Base-by-base conservation (phyloP, 768 basidiomycete genomes). In the Tubosaeta sp. region DNA sequence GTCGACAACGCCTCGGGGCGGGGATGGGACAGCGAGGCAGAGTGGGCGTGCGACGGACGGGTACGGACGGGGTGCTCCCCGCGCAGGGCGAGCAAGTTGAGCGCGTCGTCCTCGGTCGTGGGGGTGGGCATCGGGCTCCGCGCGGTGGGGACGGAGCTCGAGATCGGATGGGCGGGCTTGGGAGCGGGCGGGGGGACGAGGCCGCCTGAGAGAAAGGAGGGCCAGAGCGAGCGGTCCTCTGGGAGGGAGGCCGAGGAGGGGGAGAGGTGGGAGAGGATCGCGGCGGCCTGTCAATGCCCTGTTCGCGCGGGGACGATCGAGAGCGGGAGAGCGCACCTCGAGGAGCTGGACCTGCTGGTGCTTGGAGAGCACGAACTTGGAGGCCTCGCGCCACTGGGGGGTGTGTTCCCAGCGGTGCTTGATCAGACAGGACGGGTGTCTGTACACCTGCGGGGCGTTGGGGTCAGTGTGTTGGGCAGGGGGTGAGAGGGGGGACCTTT, bases 351-450 rank as follows among this genome's bases (percentile, higher is more conserved):
- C 95, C 60, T 98, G 95, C 64, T 97, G 94, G 67, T 97, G 95
- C 72, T 97, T 98, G 71, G 86, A 91, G 52, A 97, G 76, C 31
- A 93, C 82, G 61, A 94, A 85, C 67, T 94, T 91, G 58, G 87
- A 81, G 2, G 94, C 88, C 66, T 94, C 91, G 41, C 88, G 86
- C 95, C 95, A 98, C 63, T 97, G 93, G 17, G 91, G 90, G 32
- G 90, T 91, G 65, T 95, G 92, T 64, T 97, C 95, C 95, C 95
- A 98, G 32, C 95, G 88, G 65, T 98, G 95, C 70, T 97, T 97
- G 70, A 95, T 90, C 44, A 98, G 76, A 70, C 95, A 97, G 12
- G 89, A 91, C 3, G 93, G 93, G 70, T 98, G 95, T 48, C 88
- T 84, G 68, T 91, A 92, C 35, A 90, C 83, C 88, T 90, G 64